Percentiles rank a stretch among this genome's conserved stretches.
These are phyloP conservation scores for Amanita thiersii DNA, from an alignment of 768 basidiomycete species.

Conservation along the genomic window DNA sequence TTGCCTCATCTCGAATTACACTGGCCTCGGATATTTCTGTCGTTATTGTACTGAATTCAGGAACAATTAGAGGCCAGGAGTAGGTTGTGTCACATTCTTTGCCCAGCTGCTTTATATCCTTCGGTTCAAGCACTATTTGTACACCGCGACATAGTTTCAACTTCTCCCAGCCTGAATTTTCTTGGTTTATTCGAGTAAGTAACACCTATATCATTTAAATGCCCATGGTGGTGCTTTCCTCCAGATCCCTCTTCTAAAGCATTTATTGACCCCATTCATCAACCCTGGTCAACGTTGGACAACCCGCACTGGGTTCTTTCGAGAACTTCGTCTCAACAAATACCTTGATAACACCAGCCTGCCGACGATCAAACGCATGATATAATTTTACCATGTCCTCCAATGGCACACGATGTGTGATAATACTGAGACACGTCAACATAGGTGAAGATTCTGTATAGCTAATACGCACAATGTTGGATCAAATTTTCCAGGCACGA, in stretches of 20 bases:
- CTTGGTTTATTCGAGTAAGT: no score
- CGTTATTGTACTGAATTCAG: no score
- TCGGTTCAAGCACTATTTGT: no score
- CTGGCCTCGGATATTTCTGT: no score
- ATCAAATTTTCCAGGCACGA: conserved; percentile 59
- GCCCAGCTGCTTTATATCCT: no score
- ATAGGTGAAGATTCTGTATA: not conserved
- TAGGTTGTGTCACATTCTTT: no score
- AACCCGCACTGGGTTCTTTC: conserved; percentile 33
- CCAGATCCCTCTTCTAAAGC: not conserved
- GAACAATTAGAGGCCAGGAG: no score
- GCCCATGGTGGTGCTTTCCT: not conserved
- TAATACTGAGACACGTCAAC: conserved; percentile 24
- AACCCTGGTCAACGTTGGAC: conserved; percentile 45
- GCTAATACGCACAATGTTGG: conserved; percentile 41
- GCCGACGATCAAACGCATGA: conserved; percentile 50
- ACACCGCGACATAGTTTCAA: no score
- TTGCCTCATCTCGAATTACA: no score
- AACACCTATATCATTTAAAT: no score
- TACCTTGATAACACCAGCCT: conserved; percentile 55
- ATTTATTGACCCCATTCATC: conserved; percentile 33
- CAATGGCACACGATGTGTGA: conserved; percentile 52
- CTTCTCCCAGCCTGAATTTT: no score
- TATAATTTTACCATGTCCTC: conserved; percentile 65
- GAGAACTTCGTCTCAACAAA: conserved; percentile 66